A percentile compares a stretch with the other conserved stretches of the same genome.
phyloP scores from a whole-genome alignment of 441 rosid genomes.

The Eugenia klotzschiana region DNA sequence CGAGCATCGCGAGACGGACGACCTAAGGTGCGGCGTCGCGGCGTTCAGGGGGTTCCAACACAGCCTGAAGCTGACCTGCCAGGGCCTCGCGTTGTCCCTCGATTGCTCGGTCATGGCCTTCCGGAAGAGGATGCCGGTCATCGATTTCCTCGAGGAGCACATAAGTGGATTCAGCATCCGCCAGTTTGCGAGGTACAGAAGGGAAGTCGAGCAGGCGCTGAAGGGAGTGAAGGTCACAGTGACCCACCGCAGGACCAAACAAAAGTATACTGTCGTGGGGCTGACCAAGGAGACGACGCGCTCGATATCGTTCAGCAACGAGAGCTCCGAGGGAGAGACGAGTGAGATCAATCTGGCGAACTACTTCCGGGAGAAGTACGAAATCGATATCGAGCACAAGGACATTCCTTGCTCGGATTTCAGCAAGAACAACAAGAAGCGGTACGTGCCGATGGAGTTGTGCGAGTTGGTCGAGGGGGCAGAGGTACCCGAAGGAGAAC shows the following conservation, averaged over 20 bases:
- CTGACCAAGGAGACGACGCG: constrained; percentile 26
- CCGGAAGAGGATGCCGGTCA: constrained; percentile 37
- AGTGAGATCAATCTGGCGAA: constrained; percentile 22
- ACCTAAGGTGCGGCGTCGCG: constrained; percentile 38
- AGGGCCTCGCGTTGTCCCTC: constrained; percentile 57
- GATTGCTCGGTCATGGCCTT: constrained; percentile 76
- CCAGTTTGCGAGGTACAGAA: constrained; percentile 10
- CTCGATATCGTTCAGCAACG: constrained; percentile 14
- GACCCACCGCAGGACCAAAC: constrained; percentile 41
- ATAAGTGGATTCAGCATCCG: constrained; percentile 15
- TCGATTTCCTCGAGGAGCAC: constrained; percentile 34
- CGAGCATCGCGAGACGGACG: constrained; percentile 6
- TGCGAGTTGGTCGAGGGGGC: constrained; percentile 64
- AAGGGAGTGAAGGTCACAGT: constrained; percentile 38
- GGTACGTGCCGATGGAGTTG: constrained; percentile 68
- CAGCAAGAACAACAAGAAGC: constrained; percentile 28
- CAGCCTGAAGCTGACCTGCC: constrained; percentile 56
- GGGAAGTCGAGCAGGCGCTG: constrained; percentile 23
- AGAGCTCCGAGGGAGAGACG: constrained; percentile 26
- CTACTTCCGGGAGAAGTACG: constrained; percentile 43
- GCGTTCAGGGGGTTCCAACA: constrained; percentile 54
- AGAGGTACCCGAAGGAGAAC: constrained; percentile 55
- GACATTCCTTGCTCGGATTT: constrained; percentile 64
- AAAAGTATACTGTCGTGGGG: constrained; percentile 28
- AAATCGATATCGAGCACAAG: constrained; percentile 23